Evolutionary conservation across 805 yeast species (phyloP).

Genomic region (Hanseniaspora guilliermondii): DNA sequence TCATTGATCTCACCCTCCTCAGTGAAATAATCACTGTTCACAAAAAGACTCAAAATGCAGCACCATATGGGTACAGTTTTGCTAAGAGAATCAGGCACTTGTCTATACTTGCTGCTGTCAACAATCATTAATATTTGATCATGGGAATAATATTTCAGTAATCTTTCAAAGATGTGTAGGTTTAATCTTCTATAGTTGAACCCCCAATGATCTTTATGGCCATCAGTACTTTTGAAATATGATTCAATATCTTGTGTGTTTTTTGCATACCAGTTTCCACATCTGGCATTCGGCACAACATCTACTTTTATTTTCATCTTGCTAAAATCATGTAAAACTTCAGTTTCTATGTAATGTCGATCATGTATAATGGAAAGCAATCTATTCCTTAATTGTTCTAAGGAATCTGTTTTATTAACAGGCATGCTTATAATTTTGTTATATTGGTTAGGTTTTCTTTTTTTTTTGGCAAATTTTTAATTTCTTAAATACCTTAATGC

Average conservation of each 20-base stretch:
- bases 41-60: slow-evolving; percentile 52
- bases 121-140: slow-evolving; percentile 46
- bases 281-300: slow-evolving; percentile 65
- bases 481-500: too few relatives aligned
- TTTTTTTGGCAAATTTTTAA: too few relatives aligned
- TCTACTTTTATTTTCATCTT: slow-evolving; percentile 30
- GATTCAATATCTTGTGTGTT: slow-evolving; percentile 36
- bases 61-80: slow-evolving; percentile 91
- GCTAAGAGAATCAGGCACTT: slow-evolving; percentile 74
- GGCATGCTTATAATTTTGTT: too few relatives aligned
- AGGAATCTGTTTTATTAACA: slow-evolving; percentile 38
- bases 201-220: slow-evolving; percentile 72
- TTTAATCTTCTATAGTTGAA: slow-evolving; percentile 65
- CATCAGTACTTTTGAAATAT: slow-evolving; percentile 86
- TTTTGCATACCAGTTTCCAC: slow-evolving; percentile 75
- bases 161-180: slow-evolving; percentile 48
- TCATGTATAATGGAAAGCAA: slow-evolving; percentile 64
- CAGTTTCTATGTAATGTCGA: slow-evolving; percentile 34
- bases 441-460: too few relatives aligned
- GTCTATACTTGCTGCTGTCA: slow-evolving; percentile 80
- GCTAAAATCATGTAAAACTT: slow-evolving; percentile 25
- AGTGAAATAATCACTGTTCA: slow-evolving; percentile 18
- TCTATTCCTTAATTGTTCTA: slow-evolving; percentile 42
- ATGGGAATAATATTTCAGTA: slow-evolving; percentile 21
- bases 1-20: not conserved